Evolutionary conservation across 768 basidiomycete genomes (phyloP), one percentile per base, ranked within the genome.

Genomic region (Leccinellum luteum): DNA sequence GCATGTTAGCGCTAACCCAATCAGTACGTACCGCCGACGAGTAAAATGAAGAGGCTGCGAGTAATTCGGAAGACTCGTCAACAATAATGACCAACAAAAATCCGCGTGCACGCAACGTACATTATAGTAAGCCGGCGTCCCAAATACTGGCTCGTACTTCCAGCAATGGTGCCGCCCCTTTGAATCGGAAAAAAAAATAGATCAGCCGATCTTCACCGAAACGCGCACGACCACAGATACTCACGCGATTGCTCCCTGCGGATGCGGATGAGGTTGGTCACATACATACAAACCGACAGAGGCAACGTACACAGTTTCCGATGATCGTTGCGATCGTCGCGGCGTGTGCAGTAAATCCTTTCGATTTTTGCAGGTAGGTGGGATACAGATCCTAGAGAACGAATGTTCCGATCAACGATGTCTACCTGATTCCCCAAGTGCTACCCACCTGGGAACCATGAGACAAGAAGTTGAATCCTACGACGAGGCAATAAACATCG

Each of bases 111-210:
- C 28, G 28, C 13, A 14, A 35, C 64, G 43, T 54, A 64, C 65
- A 92, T 75, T 65, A 92, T 91, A 10, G 91, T 91, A 52, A 94
- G 76, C n/a, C 94, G 80, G 45, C 94, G 83, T 19, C 93, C 94
- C 58, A 90, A 69, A 67, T 87, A 86, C 66, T 94, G 92, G 35
- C 85, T 88, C 12, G 79, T 63, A 69, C 72, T 85, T 6, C 92
- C 92, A 17, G 90, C 91, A 55, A 92, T 76, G 13, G 74, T 76
- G 53, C 92, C 90, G 30, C 92, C 89, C 6, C 80, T 79, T 61
- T 44, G 2, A 60, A 25, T 47, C n/a, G 30, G 25, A 41, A 58
- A 35, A 58, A 35, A 30, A 27, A n/a, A 17, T 10, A 23, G 6
- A 31, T 64, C 34, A 56, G 47, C 47, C 27, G 30, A 34, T 32